Conservation (phyloP, 805 yeast species). For the Zygosaccharomyces rouxii region DNA sequence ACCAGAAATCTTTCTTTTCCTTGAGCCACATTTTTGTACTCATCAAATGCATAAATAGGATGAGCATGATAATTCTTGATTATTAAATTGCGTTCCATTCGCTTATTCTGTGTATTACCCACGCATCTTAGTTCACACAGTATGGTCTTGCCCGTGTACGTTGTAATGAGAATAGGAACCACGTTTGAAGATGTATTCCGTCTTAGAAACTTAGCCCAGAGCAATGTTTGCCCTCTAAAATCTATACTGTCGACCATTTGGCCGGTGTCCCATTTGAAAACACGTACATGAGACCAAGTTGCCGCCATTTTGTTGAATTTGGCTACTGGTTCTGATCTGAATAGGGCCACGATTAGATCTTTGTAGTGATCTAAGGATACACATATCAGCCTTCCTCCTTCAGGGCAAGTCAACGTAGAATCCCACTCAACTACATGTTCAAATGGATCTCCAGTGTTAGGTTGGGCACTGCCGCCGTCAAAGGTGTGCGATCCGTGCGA, state of each 20-base stretch:
- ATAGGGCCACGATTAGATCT: slow-evolving; percentile 10
- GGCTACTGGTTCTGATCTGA: slow-evolving; percentile 9
- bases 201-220: slow-evolving; percentile 18
- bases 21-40: slow-evolving; percentile 7
- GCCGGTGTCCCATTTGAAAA: slow-evolving; percentile 15
- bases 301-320: slow-evolving; percentile 1
- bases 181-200: slow-evolving; percentile 11
- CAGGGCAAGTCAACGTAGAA: background rate
- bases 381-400: slow-evolving; percentile 5
- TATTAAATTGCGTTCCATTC: slow-evolving; percentile 21
- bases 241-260: slow-evolving; percentile 22
- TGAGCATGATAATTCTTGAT: slow-evolving; percentile 20
- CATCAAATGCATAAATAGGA: slow-evolving; percentile 18
- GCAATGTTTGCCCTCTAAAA: slow-evolving; percentile 22
- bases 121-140: slow-evolving; percentile 22
- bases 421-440: slow-evolving; percentile 2
- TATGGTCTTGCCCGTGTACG: slow-evolving; percentile 24
- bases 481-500: background rate
- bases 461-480: background rate
- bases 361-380: slow-evolving; percentile 13
- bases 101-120: slow-evolving; percentile 2
- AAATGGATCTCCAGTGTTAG: background rate
- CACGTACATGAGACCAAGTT: slow-evolving; percentile 12
- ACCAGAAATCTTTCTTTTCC: slow-evolving; percentile 17
- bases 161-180: slow-evolving; percentile 18